Evolutionary conservation across 192 early-diverging fungal genomes (phyloP).

Genomic region (Allomyces macrogynus): DNA sequence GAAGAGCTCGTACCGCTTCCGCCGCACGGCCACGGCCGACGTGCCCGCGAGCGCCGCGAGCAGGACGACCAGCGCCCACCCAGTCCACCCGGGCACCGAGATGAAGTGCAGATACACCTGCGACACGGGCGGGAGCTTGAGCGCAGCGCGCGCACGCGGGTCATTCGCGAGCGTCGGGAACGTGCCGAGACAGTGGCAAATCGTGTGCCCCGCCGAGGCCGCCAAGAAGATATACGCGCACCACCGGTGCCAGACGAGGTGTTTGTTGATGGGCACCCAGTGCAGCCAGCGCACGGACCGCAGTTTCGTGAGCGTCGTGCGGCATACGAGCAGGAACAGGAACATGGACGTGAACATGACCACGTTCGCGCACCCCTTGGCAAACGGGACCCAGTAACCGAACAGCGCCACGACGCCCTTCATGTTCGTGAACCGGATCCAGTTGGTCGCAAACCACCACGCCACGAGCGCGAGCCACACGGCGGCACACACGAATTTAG

Average conservation of each 20-base stretch:
- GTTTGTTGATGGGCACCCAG: not conserved
- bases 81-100: not conserved
- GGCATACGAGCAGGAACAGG: not conserved
- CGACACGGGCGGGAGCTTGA: not conserved
- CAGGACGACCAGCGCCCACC: not conserved
- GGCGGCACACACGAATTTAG: not conserved
- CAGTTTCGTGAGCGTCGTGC: not conserved
- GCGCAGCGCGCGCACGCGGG: not conserved
- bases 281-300: not conserved
- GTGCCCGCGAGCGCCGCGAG: not conserved
- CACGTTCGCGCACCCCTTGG: not conserved
- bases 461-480: not conserved
- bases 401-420: not conserved
- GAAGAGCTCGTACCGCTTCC: slow-evolving; percentile 48
- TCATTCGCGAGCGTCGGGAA: not conserved
- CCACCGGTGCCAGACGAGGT: not conserved
- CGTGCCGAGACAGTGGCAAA: not conserved
- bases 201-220: not conserved
- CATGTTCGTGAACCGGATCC: not conserved
- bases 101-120: not conserved
- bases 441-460: not conserved
- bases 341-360: not conserved
- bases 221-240: not conserved
- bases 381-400: not conserved
- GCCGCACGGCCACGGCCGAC: slow-evolving; percentile 20